Evolutionary conservation across 371 early-diverging fungal genomes (phyloP).

Genomic region (Mortierella sp.): DNA sequence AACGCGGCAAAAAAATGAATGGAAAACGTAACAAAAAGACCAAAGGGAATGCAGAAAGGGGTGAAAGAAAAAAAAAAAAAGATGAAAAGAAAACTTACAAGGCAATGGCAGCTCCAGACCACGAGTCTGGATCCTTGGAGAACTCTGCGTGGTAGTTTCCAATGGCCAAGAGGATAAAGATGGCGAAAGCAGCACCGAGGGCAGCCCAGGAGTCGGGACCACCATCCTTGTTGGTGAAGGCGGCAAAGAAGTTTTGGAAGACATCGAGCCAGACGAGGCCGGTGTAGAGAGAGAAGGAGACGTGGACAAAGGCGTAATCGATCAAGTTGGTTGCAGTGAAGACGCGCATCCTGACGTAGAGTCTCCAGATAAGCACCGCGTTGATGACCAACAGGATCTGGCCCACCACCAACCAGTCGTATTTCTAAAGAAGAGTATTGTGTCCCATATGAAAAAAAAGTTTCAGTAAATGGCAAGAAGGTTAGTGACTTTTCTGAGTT

Average conservation of each 20-base stretch:
- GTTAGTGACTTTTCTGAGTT: neutral
- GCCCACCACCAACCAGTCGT: conserved; percentile 32
- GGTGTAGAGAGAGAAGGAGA: conserved; percentile 50
- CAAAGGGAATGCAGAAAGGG: neutral
- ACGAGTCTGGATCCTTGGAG: conserved; percentile 54
- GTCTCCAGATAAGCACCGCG: conserved; percentile 36
- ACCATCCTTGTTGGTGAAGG: conserved; percentile 39
- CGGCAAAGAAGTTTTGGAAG: conserved; percentile 56
- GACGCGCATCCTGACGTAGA: conserved; percentile 38
- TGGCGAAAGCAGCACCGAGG: conserved; percentile 25
- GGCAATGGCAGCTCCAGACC: conserved; percentile 40
- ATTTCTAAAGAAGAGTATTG: conserved; percentile 10
- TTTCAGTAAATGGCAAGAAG: neutral
- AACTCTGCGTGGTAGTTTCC: conserved; percentile 47
- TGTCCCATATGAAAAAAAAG: neutral
- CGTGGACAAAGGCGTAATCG: conserved; percentile 41
- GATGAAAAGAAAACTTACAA: conserved; percentile 34
- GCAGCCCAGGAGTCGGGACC: conserved; percentile 38
- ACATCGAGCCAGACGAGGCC: conserved; percentile 53
- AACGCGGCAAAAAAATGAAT: neutral
- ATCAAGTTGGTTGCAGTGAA: conserved; percentile 51
- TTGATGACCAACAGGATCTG: conserved; percentile 41
- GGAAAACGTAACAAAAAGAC: neutral
- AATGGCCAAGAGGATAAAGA: conserved; percentile 34
- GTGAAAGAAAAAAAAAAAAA: neutral